Base-by-base conservation (phyloP, 163 green algal genomes). In the Prototheca cutis region DNA sequence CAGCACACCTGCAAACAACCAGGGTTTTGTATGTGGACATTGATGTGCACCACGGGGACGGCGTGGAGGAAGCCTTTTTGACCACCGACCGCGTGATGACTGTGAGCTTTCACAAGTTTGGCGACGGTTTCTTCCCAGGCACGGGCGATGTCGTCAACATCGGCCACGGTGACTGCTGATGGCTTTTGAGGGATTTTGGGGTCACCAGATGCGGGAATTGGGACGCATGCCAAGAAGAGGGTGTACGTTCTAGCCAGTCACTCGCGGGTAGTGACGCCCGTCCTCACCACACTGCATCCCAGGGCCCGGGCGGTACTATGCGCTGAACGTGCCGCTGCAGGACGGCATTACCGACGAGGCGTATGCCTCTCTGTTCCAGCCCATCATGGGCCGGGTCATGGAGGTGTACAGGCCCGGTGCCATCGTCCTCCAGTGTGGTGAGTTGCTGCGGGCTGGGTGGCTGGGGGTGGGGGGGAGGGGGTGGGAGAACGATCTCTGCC, bases 1-100 rank as follows among this genome's bases (percentile, higher is more conserved):
- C n/a, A n/a, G n/a, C n/a, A n/a, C n/a, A n/a, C n/a, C 36, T 45
- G 10, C 10, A 8, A 45, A 45, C 23, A n/a, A 15, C 34, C 27
- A 68, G 79, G 0, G 87, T 96, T 58, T 63, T 96, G 65, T 96
- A 96, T 64, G 59, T 94, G 2, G 89, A 96, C 75, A 95, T 96
- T 59, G 89, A 96, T 68, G 81, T 88, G 51, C 80, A 88, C 59
- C 80, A 88, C 59, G 80, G 80, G 3, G 80, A 88, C 53, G 80
- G 80, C 6, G 89, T 96, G 5, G 89, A 96, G 69, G 87, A 94
- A 68, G 89, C 89, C 0, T 96, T 96, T 72, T 75, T 90, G 18
- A 82, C 68, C 17, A 95, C 87, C 8, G 62, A 75, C 65, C 54
- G 62, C 4, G 61, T 68, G 5, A 61, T 68, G 61, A 62, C 53